Evolutionary conservation across 139 green algal species (phyloP).

Genomic region (Picochlorum sp.): DNA sequence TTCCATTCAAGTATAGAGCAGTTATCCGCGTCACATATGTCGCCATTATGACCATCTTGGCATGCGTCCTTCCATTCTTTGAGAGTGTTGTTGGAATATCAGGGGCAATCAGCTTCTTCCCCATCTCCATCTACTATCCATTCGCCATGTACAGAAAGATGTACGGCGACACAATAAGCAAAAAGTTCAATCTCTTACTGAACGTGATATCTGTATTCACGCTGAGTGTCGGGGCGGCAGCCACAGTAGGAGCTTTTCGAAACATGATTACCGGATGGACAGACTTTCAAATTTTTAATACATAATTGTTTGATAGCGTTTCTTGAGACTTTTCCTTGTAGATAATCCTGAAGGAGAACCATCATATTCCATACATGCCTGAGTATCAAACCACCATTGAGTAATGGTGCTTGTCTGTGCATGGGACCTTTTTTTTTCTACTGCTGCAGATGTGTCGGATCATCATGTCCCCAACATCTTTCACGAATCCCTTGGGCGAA

Average conservation of each 20-base stretch:
- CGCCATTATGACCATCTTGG: conserved; percentile 16
- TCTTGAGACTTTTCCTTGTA: too few species aligned
- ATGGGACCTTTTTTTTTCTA: too few species aligned
- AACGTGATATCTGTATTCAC: neutral
- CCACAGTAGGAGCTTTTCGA: neutral
- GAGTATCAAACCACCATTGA: too few species aligned
- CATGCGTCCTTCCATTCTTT: conserved; percentile 29
- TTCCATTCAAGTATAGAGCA: neutral
- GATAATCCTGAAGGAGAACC: too few species aligned
- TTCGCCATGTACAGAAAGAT: conserved; percentile 6
- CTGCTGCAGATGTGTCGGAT: too few species aligned
- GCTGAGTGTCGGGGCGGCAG: neutral
- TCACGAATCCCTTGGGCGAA: too few species aligned
- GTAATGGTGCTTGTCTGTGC: too few species aligned
- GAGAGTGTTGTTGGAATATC: conserved; percentile 11
- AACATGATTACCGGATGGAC: neutral
- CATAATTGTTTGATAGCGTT: too few species aligned
- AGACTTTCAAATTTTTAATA: too few species aligned
- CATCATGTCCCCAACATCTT: too few species aligned
- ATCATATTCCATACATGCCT: too few species aligned
- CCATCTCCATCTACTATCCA: conserved; percentile 26
- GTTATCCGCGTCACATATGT: conserved; percentile 14
- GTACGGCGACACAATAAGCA: neutral
- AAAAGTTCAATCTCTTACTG: neutral
- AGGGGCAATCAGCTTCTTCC: conserved; percentile 27